Conservation (phyloP, 1,284 basidiomycete genomes). For the Moesziomyces sp. region DNA sequence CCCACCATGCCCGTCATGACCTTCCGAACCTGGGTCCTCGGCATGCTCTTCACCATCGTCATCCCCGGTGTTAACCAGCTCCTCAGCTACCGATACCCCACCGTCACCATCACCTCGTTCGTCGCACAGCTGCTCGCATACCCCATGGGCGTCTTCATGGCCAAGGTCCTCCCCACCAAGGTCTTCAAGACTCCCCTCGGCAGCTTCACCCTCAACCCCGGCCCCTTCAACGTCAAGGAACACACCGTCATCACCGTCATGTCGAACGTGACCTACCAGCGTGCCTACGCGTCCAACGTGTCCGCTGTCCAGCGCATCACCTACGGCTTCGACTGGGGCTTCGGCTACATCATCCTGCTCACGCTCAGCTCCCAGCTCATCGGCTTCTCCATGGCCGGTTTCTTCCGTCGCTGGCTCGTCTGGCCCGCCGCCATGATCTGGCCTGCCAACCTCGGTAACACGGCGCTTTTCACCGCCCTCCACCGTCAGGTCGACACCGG, state of each 20-base stretch:
- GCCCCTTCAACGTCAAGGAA: constrained; percentile 65
- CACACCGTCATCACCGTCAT: constrained; percentile 67
- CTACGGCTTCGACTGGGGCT: constrained; percentile 56
- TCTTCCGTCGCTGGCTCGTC: constrained; percentile 59
- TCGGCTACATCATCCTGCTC: constrained; percentile 69
- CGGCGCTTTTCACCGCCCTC: constrained; percentile 56
- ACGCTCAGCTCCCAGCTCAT: constrained; percentile 70
- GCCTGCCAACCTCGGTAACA: constrained; percentile 58
- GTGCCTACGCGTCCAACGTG: constrained; percentile 68
- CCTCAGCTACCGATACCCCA: constrained; percentile 60
- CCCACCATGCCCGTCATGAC: constrained; percentile 63
- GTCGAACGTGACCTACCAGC: constrained; percentile 68
- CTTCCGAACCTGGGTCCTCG: constrained; percentile 61
- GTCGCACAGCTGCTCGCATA: constrained; percentile 56
- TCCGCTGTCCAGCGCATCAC: constrained; percentile 45
- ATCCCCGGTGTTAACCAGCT: constrained; percentile 62
- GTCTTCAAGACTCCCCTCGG: constrained; percentile 51
- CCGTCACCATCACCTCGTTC: constrained; percentile 53
- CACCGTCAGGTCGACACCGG: constrained; percentile 53
- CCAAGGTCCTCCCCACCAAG: constrained; percentile 48
- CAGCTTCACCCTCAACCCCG: constrained; percentile 58
- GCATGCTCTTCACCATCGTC: constrained; percentile 59
- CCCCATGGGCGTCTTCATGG: constrained; percentile 54
- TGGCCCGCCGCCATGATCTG: constrained; percentile 65
- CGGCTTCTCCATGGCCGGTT: constrained; percentile 60